Evolutionary conservation across 257 asterid species (phyloP).

Genomic region (Solanum sitiens): DNA sequence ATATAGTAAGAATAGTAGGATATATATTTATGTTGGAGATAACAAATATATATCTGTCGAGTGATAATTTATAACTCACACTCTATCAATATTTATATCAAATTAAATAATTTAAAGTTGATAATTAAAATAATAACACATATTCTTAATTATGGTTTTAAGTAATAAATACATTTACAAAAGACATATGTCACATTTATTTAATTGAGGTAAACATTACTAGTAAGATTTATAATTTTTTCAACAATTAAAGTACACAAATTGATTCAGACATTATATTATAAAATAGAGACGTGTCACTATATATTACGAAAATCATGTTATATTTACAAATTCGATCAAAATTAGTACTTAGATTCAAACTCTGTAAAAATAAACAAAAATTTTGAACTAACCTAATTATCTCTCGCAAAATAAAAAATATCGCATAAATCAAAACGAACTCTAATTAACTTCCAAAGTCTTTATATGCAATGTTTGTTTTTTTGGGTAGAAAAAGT

Average conservation of each 20-base stretch:
- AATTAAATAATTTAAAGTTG: not conserved
- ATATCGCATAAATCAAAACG: too few species aligned
- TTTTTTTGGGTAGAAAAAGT: not conserved
- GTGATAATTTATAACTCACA: not conserved
- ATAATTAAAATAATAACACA: not conserved
- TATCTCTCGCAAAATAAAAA: not conserved
- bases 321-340: too few species aligned
- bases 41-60: too few species aligned
- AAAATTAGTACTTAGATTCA: too few species aligned
- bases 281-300: accelerated
- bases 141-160: not conserved
- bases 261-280: too few species aligned
- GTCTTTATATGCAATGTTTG: too few species aligned
- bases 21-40: too few species aligned
- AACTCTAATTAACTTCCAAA: not conserved
- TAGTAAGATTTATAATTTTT: not conserved
- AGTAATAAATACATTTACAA: not conserved
- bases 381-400: not conserved
- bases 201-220: not conserved
- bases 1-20: too few species aligned
- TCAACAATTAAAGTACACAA: accelerated
- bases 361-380: too few species aligned
- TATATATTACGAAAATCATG: too few species aligned
- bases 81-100: not conserved
- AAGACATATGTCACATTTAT: not conserved